These are phyloP conservation scores for Mycosphaerelloides madeirae DNA, from an alignment of 2,329 filamentous ascomycete genomes.

Conservation along the genomic window DNA sequence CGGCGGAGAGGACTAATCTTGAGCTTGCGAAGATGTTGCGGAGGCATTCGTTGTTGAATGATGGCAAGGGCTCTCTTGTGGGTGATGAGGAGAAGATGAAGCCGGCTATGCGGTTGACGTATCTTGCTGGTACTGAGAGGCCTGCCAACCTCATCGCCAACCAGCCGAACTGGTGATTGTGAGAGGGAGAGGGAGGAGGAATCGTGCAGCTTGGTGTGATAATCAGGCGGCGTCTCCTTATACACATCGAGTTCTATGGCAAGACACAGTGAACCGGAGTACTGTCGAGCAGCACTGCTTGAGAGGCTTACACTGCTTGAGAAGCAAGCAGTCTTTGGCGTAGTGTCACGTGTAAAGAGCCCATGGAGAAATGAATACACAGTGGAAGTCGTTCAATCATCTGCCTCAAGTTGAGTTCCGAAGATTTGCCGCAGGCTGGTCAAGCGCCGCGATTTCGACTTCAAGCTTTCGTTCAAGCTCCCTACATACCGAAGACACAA, in stretches of 20 bases:
- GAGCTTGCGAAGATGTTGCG: conserved; percentile 5
- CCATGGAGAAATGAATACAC: no score
- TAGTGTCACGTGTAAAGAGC: no score
- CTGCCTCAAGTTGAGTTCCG: neutral
- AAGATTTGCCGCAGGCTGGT: neutral
- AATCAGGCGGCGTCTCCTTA: no score
- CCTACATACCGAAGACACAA: neutral
- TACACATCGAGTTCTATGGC: no score
- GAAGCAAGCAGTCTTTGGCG: no score
- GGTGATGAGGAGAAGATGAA: no score
- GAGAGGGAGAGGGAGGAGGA: no score
- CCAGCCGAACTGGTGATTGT: neutral
- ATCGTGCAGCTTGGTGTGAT: no score
- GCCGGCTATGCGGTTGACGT: neutral
- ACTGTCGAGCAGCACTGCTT: no score
- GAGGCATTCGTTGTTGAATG: conserved; percentile 7
- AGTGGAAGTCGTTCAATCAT: neutral
- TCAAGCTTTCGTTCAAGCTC: neutral
- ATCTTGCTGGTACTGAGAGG: neutral
- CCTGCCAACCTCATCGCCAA: neutral
- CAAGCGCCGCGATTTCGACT: neutral
- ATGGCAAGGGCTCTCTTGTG: no score
- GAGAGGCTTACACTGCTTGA: no score
- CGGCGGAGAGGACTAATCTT: neutral
- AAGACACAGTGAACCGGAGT: no score